Evolutionary conservation across 2,329 filamentous ascomycete species (phyloP), one percentile per base, ranked within the genome.

Genomic region (Thielaviopsis euricoi): DNA sequence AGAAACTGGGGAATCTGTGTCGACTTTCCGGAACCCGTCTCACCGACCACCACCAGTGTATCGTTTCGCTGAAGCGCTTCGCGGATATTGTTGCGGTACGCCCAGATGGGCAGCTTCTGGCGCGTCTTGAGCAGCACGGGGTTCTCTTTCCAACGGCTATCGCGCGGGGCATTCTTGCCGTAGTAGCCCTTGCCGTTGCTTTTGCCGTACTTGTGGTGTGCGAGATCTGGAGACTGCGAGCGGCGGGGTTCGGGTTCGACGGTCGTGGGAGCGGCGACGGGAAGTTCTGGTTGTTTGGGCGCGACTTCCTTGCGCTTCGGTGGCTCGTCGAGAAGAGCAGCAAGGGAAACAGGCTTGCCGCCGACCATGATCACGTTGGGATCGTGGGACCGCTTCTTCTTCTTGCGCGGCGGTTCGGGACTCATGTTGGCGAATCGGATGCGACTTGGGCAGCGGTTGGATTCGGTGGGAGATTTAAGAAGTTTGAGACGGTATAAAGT

Each of bases 1-100:
- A 98, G 73, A 62, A 95, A 96, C 66, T 97, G 93, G 0, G 93
- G 91, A 0, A 96, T 84, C 70, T 98, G 93, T 0, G 93, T 98
- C 73, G 87, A 94, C 72, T 98, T 98, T 67, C 93, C 93, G 15
- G 88, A 95, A 68, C 93, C 93, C 0, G 93, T 98, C 69, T 97
- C 91, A 72, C 91, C 91, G 2, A 93, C 85, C 15, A 98, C 73
- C 0, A 98, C 76, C 55, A 98, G 78, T 1, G 95, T 81, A 65
- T 94, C 81, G 61, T 81, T 82, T 5, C 67, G 65, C 13, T 74
- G 73, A 6, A 95, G 71, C 1, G 79, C 74, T 17, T 74, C 66
- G 40, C 82, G 81, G 54, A 96, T 94, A 25, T 84, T 77, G 37
- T 83, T 74, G 53, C 81, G 81, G 62, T 89, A 80, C 3, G 78